Conservation (phyloP, 768 basidiomycete genomes). For the Thelephora aurantiotincta region DNA sequence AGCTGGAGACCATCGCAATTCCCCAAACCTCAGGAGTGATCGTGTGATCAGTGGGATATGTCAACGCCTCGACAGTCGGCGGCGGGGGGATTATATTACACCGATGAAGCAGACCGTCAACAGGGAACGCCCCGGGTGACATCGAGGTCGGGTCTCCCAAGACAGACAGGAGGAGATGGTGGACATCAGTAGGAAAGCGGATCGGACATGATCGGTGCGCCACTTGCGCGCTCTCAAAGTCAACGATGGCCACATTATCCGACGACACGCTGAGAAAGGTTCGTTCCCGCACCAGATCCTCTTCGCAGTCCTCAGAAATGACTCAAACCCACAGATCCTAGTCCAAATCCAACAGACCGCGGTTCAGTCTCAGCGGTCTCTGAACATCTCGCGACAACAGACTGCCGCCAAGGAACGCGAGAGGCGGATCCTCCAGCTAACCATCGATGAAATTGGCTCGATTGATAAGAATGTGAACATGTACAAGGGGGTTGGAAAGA, state of each 20-base stretch:
- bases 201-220: background rate
- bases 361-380: slow-evolving; percentile 67
- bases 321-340: slow-evolving; percentile 46
- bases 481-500: slow-evolving; percentile 94
- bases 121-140: too few species aligned
- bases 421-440: slow-evolving; percentile 78
- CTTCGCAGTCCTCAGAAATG: background rate
- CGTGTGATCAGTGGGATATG: too few species aligned
- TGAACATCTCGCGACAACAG: slow-evolving; percentile 65
- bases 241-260: slow-evolving; percentile 18
- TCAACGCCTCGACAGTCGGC: too few species aligned
- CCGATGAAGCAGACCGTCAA: too few species aligned
- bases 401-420: slow-evolving; percentile 74
- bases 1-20: too few species aligned
- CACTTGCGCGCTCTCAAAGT: background rate
- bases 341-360: slow-evolving; percentile 89
- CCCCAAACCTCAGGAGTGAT: too few species aligned
- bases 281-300: background rate
- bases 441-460: slow-evolving; percentile 65
- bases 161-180: too few species aligned
- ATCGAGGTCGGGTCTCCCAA: too few species aligned
- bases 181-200: too few species aligned
- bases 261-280: slow-evolving; percentile 82
- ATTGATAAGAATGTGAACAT: slow-evolving; percentile 65
- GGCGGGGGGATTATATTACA: too few species aligned